These are phyloP conservation scores for Bremia lactucae DNA, from an alignment of 352 stramenopile genomes.

Conservation along the genomic window DNA sequence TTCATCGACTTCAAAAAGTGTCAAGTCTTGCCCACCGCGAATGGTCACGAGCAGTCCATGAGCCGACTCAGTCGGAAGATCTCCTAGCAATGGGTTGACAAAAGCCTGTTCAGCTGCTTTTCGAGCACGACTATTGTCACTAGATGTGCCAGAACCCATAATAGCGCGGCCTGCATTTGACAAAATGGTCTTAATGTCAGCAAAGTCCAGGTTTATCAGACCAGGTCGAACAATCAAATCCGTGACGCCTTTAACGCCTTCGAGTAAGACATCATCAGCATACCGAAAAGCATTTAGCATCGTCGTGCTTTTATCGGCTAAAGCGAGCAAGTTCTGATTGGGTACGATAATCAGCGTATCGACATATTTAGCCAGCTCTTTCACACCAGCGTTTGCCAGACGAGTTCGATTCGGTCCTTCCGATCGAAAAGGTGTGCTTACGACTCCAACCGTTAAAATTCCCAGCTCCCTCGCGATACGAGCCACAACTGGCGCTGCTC, in stretches of 20 bases:
- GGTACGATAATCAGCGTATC: slow-evolving; percentile 95
- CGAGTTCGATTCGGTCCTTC: slow-evolving; percentile 90
- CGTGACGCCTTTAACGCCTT: slow-evolving; percentile 93
- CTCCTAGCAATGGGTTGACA: slow-evolving; percentile 88
- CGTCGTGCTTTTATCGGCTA: slow-evolving; percentile 89
- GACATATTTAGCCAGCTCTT: slow-evolving; percentile 87
- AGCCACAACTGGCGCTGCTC: slow-evolving; percentile 89
- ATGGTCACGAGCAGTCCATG: slow-evolving; percentile 94
- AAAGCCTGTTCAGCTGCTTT: slow-evolving; percentile 91
- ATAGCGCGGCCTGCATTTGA: slow-evolving; percentile 89
- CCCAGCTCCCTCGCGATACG: slow-evolving; percentile 87
- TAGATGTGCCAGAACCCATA: slow-evolving; percentile 89
- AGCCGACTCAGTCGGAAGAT: slow-evolving; percentile 89
- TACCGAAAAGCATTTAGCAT: slow-evolving; percentile 90
- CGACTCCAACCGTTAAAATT: slow-evolving; percentile 92
- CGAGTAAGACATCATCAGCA: slow-evolving; percentile 91
- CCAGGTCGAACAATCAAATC: slow-evolving; percentile 93
- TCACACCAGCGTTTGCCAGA: slow-evolving; percentile 88
- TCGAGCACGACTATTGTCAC: slow-evolving; percentile 64
- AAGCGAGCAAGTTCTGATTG: slow-evolving; percentile 92
- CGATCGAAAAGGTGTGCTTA: slow-evolving; percentile 94
- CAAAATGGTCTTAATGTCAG: slow-evolving; percentile 93
- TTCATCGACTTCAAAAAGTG: slow-evolving; percentile 86
- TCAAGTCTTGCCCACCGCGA: slow-evolving; percentile 88
- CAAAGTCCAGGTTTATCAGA: slow-evolving; percentile 97